Conservation (phyloP, 2,329 filamentous ascomycete species). For the Botrytis medusae region DNA sequence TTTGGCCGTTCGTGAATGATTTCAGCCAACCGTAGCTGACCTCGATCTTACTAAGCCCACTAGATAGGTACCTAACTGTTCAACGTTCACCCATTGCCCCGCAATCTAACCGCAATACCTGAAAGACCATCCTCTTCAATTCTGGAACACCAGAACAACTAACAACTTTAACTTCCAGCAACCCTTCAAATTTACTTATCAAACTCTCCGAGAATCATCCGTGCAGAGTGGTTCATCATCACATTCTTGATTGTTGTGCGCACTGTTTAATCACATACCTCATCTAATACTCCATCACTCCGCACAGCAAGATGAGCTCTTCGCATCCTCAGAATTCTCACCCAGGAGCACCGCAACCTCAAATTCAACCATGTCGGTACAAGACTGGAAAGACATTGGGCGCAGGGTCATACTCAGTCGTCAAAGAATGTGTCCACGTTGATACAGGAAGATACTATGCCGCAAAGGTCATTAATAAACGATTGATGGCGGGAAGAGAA, state of each 20-base stretch:
- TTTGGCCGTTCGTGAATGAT: background rate
- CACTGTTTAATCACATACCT: background rate
- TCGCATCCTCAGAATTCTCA: slow-evolving; percentile 10
- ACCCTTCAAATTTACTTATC: slow-evolving; percentile 3
- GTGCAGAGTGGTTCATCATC: background rate
- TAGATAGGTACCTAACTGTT: too few relatives aligned
- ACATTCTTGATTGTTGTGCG: background rate
- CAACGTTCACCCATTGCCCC: background rate
- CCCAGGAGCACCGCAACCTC: slow-evolving; percentile 29
- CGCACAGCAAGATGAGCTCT: slow-evolving; percentile 12
- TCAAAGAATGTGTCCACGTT: slow-evolving; percentile 98
- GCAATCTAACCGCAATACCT: background rate
- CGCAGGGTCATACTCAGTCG: slow-evolving; percentile 94
- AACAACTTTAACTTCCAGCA: background rate
- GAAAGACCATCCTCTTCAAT: background rate
- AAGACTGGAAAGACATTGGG: slow-evolving; percentile 98
- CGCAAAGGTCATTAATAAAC: slow-evolving; percentile 98
- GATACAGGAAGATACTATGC: slow-evolving; percentile 98
- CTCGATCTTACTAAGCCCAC: background rate
- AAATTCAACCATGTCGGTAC: slow-evolving; percentile 90
- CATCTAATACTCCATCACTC: background rate
- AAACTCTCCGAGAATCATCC: background rate
- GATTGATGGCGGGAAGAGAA: slow-evolving; percentile 93
- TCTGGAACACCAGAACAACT: background rate
- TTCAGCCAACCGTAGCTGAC: background rate